Conservation (phyloP, 805 yeast species). For the Cyberlindnera galapagoensis region DNA sequence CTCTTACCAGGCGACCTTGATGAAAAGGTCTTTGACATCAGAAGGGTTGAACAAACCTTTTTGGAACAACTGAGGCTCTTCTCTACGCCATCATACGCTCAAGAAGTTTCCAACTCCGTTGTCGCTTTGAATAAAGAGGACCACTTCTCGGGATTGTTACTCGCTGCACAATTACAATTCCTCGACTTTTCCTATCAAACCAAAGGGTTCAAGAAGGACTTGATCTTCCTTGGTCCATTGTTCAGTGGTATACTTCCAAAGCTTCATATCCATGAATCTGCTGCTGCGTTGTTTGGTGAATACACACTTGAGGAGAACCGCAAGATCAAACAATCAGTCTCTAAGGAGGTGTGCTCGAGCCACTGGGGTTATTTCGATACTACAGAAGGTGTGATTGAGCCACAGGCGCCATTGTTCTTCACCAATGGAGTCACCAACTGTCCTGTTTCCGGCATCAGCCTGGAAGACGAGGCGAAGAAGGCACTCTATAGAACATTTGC, state of each 20-base stretch:
- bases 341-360: slow-evolving; percentile 15
- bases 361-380: slow-evolving; percentile 12
- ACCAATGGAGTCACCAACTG: slow-evolving; percentile 15
- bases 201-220: slow-evolving; percentile 24
- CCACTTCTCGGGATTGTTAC: slow-evolving; percentile 21
- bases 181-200: slow-evolving; percentile 15
- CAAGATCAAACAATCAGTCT: slow-evolving; percentile 9
- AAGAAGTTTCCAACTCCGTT: slow-evolving; percentile 6
- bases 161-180: slow-evolving; percentile 17
- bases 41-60: slow-evolving; percentile 1
- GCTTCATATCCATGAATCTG: slow-evolving; percentile 7
- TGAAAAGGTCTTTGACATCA: slow-evolving; percentile 9
- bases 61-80: not conserved
- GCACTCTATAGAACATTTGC: slow-evolving; percentile 5
- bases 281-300: slow-evolving; percentile 12
- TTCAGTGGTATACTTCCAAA: slow-evolving; percentile 11
- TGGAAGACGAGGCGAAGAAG: slow-evolving; percentile 8
- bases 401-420: slow-evolving; percentile 5
- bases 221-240: slow-evolving; percentile 28
- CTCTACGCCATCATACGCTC: not conserved
- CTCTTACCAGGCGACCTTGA: slow-evolving; percentile 15
- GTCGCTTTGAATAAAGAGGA: slow-evolving; percentile 10
- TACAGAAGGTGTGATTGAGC: not conserved
- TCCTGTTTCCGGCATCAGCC: slow-evolving; percentile 3
- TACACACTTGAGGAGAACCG: slow-evolving; percentile 11